Conservation (phyloP, 257 asterid genomes). For the Solanum bulbocastanum region DNA sequence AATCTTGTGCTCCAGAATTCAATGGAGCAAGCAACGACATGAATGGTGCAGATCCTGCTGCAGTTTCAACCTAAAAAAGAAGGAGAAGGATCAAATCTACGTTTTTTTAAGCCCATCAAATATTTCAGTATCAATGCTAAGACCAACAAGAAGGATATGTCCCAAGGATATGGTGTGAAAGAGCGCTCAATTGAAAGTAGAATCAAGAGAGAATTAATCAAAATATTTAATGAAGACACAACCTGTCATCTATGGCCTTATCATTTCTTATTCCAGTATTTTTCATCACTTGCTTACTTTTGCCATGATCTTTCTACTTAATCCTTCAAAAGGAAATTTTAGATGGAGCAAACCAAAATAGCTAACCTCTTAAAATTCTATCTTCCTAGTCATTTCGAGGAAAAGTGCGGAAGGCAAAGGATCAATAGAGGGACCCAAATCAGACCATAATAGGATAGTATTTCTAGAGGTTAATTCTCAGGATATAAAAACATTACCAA, state of each 20-base stretch:
- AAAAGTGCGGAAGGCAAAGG: not conserved
- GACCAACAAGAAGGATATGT: not conserved
- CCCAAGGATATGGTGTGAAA: not conserved
- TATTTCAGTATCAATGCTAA: not conserved
- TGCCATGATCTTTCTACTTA: not conserved
- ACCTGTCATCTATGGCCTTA: not conserved
- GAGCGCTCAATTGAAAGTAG: not conserved
- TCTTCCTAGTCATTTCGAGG: not conserved
- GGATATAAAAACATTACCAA: not conserved
- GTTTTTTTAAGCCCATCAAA: not conserved
- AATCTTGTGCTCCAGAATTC: conserved; percentile 53
- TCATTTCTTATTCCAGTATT: not conserved
- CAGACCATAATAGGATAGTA: not conserved
- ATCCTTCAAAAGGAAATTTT: not conserved
- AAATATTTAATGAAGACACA: not conserved
- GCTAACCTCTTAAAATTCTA: not conserved
- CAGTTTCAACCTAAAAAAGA: conserved; percentile 68
- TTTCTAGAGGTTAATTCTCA: not conserved
- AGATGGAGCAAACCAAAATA: not conserved
- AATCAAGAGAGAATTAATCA: not conserved
- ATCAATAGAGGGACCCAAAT: not conserved
- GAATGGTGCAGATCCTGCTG: conserved; percentile 80
- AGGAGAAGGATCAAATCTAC: not conserved
- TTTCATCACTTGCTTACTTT: not conserved
- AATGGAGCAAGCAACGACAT: conserved; percentile 73